These are phyloP conservation scores for Mycena vitilis DNA, from an alignment of 768 basidiomycete species.

Conservation along the genomic window DNA sequence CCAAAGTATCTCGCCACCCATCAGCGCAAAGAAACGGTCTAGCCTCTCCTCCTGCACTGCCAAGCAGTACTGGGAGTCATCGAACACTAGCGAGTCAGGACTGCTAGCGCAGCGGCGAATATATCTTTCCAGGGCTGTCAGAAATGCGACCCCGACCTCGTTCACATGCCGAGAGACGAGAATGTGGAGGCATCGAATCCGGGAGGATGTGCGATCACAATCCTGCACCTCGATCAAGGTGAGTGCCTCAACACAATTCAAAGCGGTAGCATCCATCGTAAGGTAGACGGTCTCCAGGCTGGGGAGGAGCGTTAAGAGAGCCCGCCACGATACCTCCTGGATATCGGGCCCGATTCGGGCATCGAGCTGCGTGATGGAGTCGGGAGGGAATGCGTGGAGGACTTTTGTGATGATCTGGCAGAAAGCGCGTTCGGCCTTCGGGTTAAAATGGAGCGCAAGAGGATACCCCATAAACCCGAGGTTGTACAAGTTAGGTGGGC, in stretches of 20 bases:
- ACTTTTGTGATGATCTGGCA: constrained; percentile 24
- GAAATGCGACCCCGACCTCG: neutral
- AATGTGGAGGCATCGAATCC: neutral
- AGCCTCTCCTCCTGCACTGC: neutral
- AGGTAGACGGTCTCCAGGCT: constrained; percentile 10
- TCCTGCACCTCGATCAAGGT: neutral
- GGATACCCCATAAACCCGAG: neutral
- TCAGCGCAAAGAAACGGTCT: neutral
- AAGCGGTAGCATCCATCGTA: neutral
- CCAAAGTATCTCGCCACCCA: neutral
- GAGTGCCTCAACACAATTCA: neutral
- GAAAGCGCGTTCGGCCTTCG: neutral
- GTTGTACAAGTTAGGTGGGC: neutral
- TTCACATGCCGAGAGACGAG: neutral
- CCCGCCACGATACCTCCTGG: neutral
- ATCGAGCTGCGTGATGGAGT: constrained; percentile 17
- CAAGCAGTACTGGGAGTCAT: neutral
- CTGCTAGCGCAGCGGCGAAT: neutral
- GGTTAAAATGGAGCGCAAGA: constrained; percentile 10
- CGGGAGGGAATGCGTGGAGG: constrained; percentile 10
- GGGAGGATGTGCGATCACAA: neutral
- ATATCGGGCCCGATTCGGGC: neutral
- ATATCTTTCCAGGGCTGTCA: neutral
- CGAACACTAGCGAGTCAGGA: neutral
- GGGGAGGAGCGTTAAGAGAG: constrained; percentile 6